These are phyloP conservation scores for Ceriops zippeliana DNA, from an alignment of 345 rosid genomes.

Conservation along the genomic window DNA sequence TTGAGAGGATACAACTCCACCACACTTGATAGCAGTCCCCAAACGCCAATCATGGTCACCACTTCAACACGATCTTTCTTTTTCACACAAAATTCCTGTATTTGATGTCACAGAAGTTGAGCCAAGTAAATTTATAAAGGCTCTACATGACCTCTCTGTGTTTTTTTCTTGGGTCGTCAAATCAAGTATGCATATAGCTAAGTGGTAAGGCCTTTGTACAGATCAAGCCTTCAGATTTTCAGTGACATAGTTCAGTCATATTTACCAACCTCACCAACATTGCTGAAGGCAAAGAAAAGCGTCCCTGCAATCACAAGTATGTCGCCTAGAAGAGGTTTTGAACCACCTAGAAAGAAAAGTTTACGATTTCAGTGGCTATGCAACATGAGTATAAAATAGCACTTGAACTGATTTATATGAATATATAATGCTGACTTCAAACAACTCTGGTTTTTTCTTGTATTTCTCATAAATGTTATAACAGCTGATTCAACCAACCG, in stretches of 20 bases:
- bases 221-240: not conserved
- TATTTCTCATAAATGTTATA: no score
- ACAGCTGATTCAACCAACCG: no score
- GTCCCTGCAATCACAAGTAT: constrained; percentile 45
- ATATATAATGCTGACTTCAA: no score
- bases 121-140: no score
- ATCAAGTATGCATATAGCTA: no score
- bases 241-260: not conserved
- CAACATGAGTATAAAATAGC: not conserved
- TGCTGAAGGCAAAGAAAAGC: constrained; percentile 48
- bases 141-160: no score
- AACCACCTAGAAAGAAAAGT: constrained; percentile 34
- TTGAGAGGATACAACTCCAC: constrained; percentile 44
- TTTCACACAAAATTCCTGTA: constrained; percentile 62
- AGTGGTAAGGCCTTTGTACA: not conserved
- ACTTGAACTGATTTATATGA: not conserved
- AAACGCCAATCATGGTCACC: constrained; percentile 47
- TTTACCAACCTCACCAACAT: constrained; percentile 52
- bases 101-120: not conserved
- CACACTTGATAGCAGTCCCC: constrained; percentile 42
- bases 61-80: constrained; percentile 50
- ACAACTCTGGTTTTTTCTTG: no score
- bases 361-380: not conserved
- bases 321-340: constrained; percentile 47
- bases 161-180: no score